Evolutionary conservation across 495 filamentous ascomycete species (phyloP), one percentile per base, ranked within the genome.

Genomic region (Trichoderma erinaceum): DNA sequence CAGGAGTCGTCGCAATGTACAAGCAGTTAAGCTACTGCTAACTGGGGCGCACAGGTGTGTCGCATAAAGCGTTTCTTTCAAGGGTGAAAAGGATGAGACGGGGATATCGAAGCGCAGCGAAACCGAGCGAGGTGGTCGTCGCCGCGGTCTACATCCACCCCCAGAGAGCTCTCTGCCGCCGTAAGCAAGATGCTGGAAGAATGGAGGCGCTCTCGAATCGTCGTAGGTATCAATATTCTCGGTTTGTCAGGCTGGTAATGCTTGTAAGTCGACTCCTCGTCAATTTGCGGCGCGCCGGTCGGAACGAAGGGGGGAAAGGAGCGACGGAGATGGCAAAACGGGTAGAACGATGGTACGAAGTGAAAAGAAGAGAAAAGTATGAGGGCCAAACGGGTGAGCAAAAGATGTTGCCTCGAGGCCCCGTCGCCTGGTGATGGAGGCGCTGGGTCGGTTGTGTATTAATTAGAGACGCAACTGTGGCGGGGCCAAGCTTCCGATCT

Each of bases 401-500:
- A 52, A 23, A 35, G 56, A 61, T 18, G 56, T 61, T 61, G 56
- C 56, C 56, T 61, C 25, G 56, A 61, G 25, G 56, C 56, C 50
- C 56, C 23, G 56, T 61, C 25, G 56, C 16, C 56, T 61, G 56
- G 56, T 32, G 56, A 61, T 61, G 56, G 56, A 27, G 56, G 56
- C 56, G 56, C 23, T 61, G 56, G 56, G 10, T 32, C 27, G 27
- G 56, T 18, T 61, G 56, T 61, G 29, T 61, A 61, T 61, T 61
- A 61, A 61, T 61, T 61, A 61, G 56, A 61, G 56, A 61, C 56
- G 56, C 56, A 61, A 61, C 56, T 23, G 23, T 25, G 56, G 56
- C 56, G 56, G 56, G 56, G 56, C 56, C 56, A 61, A 61, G 56
- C 56, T 61, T 61, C 16, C 56, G 56, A 61, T 61, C 56, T 56